A percentile compares a stretch with the other conserved stretches of the same genome.
Evolutionary conservation across 441 rosid species (phyloP).

Genomic region (Pelargonium myrrhifolium): DNA sequence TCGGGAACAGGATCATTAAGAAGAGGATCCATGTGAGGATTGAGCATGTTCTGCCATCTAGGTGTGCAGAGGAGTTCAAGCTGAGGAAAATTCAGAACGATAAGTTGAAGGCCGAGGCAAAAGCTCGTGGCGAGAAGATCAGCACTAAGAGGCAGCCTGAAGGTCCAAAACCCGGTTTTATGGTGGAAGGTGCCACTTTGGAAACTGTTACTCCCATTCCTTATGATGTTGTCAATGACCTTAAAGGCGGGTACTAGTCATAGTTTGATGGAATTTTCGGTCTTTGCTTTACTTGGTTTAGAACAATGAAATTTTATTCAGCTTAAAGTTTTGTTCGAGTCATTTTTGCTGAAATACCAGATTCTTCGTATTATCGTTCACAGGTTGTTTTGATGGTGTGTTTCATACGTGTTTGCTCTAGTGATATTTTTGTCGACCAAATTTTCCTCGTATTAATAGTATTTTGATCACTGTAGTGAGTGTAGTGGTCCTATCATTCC

Average conservation of each 20-base stretch:
- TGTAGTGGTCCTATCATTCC: too few species aligned
- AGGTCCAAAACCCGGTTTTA: constrained; percentile 26
- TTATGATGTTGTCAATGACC: constrained; percentile 12
- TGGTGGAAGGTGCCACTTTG: constrained; percentile 21
- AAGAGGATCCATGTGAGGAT: constrained; percentile 18
- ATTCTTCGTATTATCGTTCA: neutral
- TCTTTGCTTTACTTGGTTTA: neutral
- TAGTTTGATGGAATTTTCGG: neutral
- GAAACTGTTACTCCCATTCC: constrained; percentile 25
- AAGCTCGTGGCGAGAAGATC: constrained; percentile 21
- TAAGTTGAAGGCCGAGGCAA: constrained; percentile 21
- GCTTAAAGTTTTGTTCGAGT: neutral
- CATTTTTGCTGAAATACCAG: neutral
- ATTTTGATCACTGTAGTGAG: too few species aligned
- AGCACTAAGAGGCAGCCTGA: constrained; percentile 22
- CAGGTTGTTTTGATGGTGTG: neutral
- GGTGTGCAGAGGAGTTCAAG: constrained; percentile 22
- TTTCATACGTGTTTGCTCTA: neutral
- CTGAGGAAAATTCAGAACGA: constrained; percentile 20
- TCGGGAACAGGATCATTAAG: constrained; percentile 18
- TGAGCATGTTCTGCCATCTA: constrained; percentile 22
- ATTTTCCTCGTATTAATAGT: too few species aligned
- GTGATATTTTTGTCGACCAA: too few species aligned
- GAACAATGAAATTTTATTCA: neutral
- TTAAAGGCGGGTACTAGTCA: constrained; percentile 20